Evolutionary conservation across 2,329 filamentous ascomycete species (phyloP), one percentile per base, ranked within the genome.

Genomic region (Phaeosphaeriaceae sp.): DNA sequence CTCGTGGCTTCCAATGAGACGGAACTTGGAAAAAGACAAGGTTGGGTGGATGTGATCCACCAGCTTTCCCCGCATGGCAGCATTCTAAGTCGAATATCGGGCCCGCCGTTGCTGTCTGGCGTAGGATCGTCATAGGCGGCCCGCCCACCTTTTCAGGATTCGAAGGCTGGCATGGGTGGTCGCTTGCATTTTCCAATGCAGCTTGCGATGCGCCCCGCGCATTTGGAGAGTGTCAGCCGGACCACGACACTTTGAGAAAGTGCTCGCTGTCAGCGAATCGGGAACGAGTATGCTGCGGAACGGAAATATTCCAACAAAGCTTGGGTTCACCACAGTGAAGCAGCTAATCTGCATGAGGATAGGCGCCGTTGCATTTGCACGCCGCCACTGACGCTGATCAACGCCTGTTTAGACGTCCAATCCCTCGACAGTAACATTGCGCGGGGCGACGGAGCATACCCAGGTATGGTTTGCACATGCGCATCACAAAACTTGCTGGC

Each of bases 331-430:
- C 55, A 58, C 51, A 36, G 27, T 36, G 59, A 57, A 46, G 60
- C 31, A 40, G 47, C 60, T 60, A 63, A 20, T 17, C 60, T 51
- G 40, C 45, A 59, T 63, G 7, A 27, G 31, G 41, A 15, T 49
- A 52, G 54, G 56, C 47, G 51, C 48, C 50, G 57, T 54, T 51
- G 57, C 57, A 59, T 56, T 42, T 55, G 54, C 17, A n/a, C 62
- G 63, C 58, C 50, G 53, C 58, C 63, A 56, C 62, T 51, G 54
- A 65, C 62, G 57, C 62, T 53, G 54, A 65, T 60, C 61, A 49
- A 48, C 59, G 53, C 54, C 54, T 58, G 44, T 55, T 53, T 50
- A 46, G 50, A 56, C 50, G 50, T 42, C 42, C 24, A n/a, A 19
- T 45, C 49, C 21, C 31, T 51, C 36, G 57, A 42, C 15, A 9